These are phyloP conservation scores for Peniophora sp. DNA, from an alignment of 1,284 basidiomycete species.

Conservation along the genomic window DNA sequence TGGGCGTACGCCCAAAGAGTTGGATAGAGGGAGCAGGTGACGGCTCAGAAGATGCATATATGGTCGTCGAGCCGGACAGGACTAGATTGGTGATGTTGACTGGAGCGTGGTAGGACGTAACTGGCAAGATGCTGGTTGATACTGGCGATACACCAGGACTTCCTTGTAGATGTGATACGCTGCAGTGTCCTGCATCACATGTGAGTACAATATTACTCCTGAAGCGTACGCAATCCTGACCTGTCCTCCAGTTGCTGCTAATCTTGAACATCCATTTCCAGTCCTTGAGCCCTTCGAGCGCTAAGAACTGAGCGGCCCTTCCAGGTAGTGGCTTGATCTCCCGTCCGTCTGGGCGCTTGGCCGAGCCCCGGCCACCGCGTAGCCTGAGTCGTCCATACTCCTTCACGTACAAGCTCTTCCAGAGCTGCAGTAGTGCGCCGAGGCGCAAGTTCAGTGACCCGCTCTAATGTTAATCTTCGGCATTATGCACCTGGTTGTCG, in stretches of 20 bases:
- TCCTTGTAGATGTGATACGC: no score
- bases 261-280: conserved; percentile 85
- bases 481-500: conserved; percentile 45
- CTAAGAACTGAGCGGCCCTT: conserved; percentile 25
- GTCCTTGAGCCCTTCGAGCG: conserved; percentile 36
- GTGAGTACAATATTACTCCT: no score
- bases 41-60: conserved; percentile 26
- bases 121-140: no score
- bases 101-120: no score
- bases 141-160: no score
- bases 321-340: conserved; percentile 53
- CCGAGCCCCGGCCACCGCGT: conserved; percentile 56
- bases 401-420: conserved; percentile 48
- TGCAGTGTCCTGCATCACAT: no score
- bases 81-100: conserved; percentile 15
- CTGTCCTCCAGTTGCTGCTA: conserved; percentile 71
- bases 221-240: conserved; percentile 28
- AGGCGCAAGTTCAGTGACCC: conserved; percentile 3
- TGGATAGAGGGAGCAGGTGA: conserved; percentile 17
- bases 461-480: conserved; percentile 6
- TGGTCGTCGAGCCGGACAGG: conserved; percentile 32
- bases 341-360: conserved; percentile 44
- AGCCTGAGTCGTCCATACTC: conserved; percentile 61
- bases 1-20: no score
- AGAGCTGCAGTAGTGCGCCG: conserved; percentile 30